Percentiles rank a stretch among this genome's conserved stretches.
phyloP scores from a whole-genome alignment of 306 rosid genomes.

The Cicer judaicum region DNA sequence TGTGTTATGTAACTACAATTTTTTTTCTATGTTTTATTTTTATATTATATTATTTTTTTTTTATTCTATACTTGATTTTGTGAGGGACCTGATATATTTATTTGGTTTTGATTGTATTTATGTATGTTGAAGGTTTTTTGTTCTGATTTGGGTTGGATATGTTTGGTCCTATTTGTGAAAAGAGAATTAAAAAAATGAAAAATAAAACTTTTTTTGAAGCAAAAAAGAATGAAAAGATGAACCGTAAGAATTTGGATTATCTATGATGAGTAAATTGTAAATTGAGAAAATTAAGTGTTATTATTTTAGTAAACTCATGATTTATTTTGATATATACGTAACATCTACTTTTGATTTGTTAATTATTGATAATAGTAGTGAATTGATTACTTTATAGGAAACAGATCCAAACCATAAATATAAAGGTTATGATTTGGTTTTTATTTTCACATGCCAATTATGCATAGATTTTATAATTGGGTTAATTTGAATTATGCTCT shows the following conservation, averaged over 20 bases:
- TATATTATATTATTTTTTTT: conserved; percentile 26
- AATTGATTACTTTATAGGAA: no score
- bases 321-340: no score
- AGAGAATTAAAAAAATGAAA: not conserved
- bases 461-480: conserved; percentile 19
- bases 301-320: no score
- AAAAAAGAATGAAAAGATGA: not conserved
- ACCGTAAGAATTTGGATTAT: no score
- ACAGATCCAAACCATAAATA: not conserved
- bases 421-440: conserved; percentile 32
- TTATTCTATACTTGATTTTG: not conserved
- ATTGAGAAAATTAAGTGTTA: no score
- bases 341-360: no score
- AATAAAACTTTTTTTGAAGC: not conserved
- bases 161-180: conserved; percentile 11
- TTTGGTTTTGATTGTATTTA: conserved; percentile 31
- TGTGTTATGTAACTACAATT: conserved; percentile 21
- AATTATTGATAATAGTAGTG: no score
- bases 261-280: no score
- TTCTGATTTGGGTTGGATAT: conserved; percentile 25
- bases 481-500: not conserved
- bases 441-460: conserved; percentile 32
- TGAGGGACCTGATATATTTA: conserved; percentile 8
- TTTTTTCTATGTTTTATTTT: conserved; percentile 19
- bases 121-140: conserved; percentile 8